Evolutionary conservation across 1,284 basidiomycete species (phyloP).

Genomic region (Ganoderma boninense): DNA sequence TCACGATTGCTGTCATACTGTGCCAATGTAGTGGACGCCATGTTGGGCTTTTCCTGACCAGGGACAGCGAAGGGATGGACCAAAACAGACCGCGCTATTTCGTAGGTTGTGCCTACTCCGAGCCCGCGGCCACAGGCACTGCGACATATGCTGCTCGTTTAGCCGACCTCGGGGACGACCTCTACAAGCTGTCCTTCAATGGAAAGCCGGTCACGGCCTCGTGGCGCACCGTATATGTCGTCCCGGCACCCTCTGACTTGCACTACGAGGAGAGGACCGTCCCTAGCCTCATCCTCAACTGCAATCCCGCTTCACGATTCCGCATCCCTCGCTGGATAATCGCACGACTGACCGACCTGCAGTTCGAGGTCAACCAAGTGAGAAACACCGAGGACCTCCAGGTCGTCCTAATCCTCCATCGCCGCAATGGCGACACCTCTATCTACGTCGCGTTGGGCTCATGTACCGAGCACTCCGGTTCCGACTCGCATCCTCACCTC

Average conservation of each 20-base stretch:
- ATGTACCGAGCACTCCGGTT: neutral
- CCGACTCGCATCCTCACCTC: neutral
- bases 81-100: neutral
- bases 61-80: neutral
- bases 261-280: neutral
- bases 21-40: neutral
- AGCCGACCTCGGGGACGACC: neutral
- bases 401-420: neutral
- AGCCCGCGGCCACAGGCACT: neutral
- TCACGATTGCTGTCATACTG: slow-evolving; percentile 1
- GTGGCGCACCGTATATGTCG: neutral
- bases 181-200: neutral
- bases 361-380: neutral
- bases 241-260: neutral
- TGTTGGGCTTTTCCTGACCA: neutral
- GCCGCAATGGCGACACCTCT: no score
- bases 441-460: neutral
- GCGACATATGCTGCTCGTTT: neutral
- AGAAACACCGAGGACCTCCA: neutral
- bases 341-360: neutral
- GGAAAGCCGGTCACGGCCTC: neutral
- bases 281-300: neutral
- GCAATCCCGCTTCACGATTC: neutral
- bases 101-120: neutral
- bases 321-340: neutral